Base-by-base conservation (phyloP, 2,329 filamentous ascomycete species). In the Hymenoscyphus fructigenus region DNA sequence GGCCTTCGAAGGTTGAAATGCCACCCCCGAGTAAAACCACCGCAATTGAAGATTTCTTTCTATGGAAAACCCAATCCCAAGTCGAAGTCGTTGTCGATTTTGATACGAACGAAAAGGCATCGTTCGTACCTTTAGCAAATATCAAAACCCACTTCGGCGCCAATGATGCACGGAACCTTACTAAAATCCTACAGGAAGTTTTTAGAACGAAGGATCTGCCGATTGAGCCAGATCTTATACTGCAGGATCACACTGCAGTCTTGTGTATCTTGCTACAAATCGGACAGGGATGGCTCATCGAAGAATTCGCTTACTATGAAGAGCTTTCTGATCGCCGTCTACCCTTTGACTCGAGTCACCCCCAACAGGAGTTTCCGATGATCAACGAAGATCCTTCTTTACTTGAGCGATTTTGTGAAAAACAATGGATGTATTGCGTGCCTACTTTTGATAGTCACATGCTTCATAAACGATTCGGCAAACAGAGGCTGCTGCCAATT, bases 341-440 rank as follows among this genome's bases (percentile, higher is more conserved):
- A 23, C 74, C 74, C 1, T 75, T 75, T 59, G 69, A 72, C 29
- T 26, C 58, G 20, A 60, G 17, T 29, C 55, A 59, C 15, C 65
- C 66, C 53, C 71, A 70, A 34, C 29, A 26, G 41, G 62, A 67
- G 10, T 73, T 73, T 56, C 69, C 71, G 34, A 55, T 50, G 6
- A 62, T 60, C 7, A 34, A 38, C 12, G 57, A 65, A 29, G 65
- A 69, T 47, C 60, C 59, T 53, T 59, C 61, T 12, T 72, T 75
- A 55, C 67, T 74, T 12, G 34, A 65, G 17, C n/a, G 61, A 6
- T 76, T 76, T 64, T 72, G 71, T 53, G 65, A 73, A 32, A 63
- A 67, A 32, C 75, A 76, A 65, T 72, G 70, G 65, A 70, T 61
- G 59, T 75, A 73, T 55, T 76, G 72, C 60, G 70, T 71, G 9